Evolutionary conservation across 371 early-diverging fungal genomes (phyloP).

Genomic region (Mucor velutinosus): DNA sequence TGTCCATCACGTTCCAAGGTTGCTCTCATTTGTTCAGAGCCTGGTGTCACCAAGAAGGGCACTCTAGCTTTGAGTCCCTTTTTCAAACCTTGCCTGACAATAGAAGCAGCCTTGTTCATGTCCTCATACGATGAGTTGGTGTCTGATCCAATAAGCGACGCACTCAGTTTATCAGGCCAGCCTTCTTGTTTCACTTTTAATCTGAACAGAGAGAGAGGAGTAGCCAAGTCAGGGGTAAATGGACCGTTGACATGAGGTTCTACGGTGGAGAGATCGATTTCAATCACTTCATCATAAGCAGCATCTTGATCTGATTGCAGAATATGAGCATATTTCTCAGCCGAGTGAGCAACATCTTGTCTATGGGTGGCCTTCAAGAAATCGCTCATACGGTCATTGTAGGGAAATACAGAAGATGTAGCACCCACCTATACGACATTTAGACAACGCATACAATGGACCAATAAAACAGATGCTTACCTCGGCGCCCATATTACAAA

Average conservation of each 20-base stretch:
- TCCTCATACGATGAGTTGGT: conserved; percentile 97
- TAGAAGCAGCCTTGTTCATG: conserved; percentile 89
- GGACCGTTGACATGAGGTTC: conserved; percentile 97
- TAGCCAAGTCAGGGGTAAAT: conserved; percentile 93
- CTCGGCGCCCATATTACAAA: conserved; percentile 98
- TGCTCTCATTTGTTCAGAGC: conserved; percentile 94
- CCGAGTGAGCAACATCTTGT: conserved; percentile 69
- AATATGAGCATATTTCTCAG: conserved; percentile 72
- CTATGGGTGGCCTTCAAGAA: conserved; percentile 89
- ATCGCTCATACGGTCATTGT: conserved; percentile 82
- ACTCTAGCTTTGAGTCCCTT: conserved; percentile 80
- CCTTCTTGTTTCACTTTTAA: conserved; percentile 73
- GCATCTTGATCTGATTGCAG: conserved; percentile 86
- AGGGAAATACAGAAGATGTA: conserved; percentile 95
- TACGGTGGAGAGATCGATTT: conserved; percentile 83
- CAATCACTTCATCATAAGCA: conserved; percentile 90
- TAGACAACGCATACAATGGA: neutral
- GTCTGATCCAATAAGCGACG: conserved; percentile 92
- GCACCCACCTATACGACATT: conserved; percentile 72
- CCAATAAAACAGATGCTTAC: neutral
- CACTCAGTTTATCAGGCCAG: conserved; percentile 85
- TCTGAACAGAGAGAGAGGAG: conserved; percentile 88
- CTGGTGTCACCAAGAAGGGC: conserved; percentile 86
- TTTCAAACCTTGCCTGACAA: conserved; percentile 81
- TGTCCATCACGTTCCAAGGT: conserved; percentile 93